These are phyloP conservation scores for Lentinula guzmanii DNA, from an alignment of 768 basidiomycete species.

Conservation along the genomic window DNA sequence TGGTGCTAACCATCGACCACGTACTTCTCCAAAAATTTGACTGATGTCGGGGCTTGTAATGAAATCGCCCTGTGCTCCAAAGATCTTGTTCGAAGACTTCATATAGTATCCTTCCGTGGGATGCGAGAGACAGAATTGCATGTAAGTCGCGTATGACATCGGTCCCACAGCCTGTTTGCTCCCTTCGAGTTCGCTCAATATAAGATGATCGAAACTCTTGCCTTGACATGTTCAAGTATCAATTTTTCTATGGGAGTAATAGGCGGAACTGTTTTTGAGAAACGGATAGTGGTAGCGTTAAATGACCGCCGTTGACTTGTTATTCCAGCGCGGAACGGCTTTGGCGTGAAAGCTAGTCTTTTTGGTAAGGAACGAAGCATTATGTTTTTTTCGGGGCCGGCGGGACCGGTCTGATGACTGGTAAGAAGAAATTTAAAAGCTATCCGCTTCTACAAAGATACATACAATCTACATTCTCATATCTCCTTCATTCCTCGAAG, in stretches of 20 bases:
- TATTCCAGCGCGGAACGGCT: not conserved
- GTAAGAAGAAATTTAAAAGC: not conserved
- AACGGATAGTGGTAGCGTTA: not conserved
- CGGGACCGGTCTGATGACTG: not conserved
- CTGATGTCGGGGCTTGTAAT: constrained; percentile 96
- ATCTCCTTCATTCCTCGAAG: not conserved
- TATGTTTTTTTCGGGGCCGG: not conserved
- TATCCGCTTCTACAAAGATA: not conserved
- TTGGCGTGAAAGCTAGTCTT: not conserved
- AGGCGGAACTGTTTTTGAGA: constrained; percentile 9
- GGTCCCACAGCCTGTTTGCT: constrained; percentile 74
- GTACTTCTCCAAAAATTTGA: constrained; percentile 94
- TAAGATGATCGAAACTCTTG: constrained; percentile 16
- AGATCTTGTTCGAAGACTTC: constrained; percentile 63
- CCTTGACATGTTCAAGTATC: constrained; percentile 69
- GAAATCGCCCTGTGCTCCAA: constrained; percentile 88
- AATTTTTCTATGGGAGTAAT: constrained; percentile 55
- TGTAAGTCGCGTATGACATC: constrained; percentile 82
- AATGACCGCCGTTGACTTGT: constrained; percentile 3
- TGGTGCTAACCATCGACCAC: constrained; percentile 14
- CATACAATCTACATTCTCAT: not conserved
- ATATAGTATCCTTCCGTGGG: constrained; percentile 93
- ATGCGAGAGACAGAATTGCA: constrained; percentile 87
- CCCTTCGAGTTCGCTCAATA: not conserved
- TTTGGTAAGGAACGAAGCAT: not conserved